phyloP scores from a whole-genome alignment of 1,284 basidiomycete genomes.

The Rugosomyces carneus region DNA sequence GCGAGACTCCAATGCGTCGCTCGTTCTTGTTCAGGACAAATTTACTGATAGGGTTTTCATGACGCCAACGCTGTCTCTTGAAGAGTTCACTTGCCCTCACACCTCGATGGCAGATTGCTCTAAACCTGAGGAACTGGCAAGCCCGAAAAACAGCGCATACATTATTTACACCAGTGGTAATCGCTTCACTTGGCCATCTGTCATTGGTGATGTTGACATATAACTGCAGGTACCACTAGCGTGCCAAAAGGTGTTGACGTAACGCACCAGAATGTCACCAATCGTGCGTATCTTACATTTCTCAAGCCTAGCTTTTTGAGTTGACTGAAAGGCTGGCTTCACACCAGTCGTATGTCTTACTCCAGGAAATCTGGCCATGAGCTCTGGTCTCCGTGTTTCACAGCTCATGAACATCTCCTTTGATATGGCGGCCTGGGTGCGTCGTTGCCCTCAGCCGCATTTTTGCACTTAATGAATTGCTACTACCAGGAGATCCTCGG shows the following conservation, averaged over 20 bases:
- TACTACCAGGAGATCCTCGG: conserved; percentile 46
- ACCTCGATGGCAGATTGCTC: conserved; percentile 21
- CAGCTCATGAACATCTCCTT: conserved; percentile 56
- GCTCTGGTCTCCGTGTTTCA: conserved; percentile 44
- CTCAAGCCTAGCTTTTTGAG: not conserved
- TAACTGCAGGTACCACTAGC: conserved; percentile 44
- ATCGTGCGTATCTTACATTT: conserved; percentile 31
- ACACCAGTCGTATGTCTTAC: conserved; percentile 41
- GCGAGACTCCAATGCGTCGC: conserved; percentile 37
- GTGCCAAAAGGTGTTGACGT: conserved; percentile 56
- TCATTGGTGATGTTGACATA: not conserved
- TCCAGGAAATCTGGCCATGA: conserved; percentile 51
- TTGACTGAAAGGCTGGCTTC: not conserved
- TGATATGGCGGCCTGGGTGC: conserved; percentile 57
- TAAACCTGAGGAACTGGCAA: conserved; percentile 35
- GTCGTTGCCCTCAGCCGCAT: conserved; percentile 3
- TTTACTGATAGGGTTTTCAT: conserved; percentile 36
- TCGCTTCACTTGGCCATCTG: not conserved
- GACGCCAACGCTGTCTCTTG: conserved; percentile 33
- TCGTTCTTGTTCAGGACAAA: conserved; percentile 42
- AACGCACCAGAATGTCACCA: conserved; percentile 51
- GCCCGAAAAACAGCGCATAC: conserved; percentile 42
- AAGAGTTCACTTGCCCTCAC: conserved; percentile 31
- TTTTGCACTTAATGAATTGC: not conserved
- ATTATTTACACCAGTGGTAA: conserved; percentile 57